Conservation (phyloP, 1,284 basidiomycete genomes). For the Pseudozyma tsukubaensis region DNA sequence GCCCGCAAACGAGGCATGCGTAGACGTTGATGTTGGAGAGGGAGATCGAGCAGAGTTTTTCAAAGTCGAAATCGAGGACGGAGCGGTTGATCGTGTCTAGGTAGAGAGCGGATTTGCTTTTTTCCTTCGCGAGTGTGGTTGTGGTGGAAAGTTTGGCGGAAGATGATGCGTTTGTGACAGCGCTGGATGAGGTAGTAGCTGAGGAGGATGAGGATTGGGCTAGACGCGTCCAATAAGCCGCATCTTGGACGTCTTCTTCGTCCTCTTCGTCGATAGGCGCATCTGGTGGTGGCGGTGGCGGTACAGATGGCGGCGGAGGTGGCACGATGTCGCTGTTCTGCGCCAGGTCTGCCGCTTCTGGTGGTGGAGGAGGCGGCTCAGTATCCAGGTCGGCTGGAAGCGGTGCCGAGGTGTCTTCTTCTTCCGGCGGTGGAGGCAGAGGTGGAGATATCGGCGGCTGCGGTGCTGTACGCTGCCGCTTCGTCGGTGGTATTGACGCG, state of each 20-base stretch:
- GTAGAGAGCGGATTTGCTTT: constrained; percentile 83
- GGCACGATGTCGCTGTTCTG: constrained; percentile 32
- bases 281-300: constrained; percentile 34
- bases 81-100: constrained; percentile 79
- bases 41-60: constrained; percentile 96
- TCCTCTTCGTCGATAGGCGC: constrained; percentile 22
- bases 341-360: constrained; percentile 17
- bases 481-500: constrained; percentile 9
- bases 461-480: constrained; percentile 22
- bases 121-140: constrained; percentile 7
- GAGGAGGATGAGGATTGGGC: constrained; percentile 35
- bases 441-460: not conserved
- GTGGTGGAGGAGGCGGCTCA: constrained; percentile 49
- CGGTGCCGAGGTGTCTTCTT: constrained; percentile 3
- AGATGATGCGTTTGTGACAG: not conserved
- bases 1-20: constrained; percentile 96
- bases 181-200: not conserved
- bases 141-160: not conserved
- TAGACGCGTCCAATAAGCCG: constrained; percentile 57
- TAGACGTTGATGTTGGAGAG: constrained; percentile 97
- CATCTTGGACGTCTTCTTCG: constrained; percentile 43
- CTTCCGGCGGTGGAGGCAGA: constrained; percentile 18
- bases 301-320: constrained; percentile 27
- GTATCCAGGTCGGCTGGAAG: constrained; percentile 5
- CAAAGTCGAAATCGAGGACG: constrained; percentile 96